Evolutionary conservation across 805 yeast species (phyloP), one percentile per base, ranked within the genome.

Genomic region (Candida ficus): DNA sequence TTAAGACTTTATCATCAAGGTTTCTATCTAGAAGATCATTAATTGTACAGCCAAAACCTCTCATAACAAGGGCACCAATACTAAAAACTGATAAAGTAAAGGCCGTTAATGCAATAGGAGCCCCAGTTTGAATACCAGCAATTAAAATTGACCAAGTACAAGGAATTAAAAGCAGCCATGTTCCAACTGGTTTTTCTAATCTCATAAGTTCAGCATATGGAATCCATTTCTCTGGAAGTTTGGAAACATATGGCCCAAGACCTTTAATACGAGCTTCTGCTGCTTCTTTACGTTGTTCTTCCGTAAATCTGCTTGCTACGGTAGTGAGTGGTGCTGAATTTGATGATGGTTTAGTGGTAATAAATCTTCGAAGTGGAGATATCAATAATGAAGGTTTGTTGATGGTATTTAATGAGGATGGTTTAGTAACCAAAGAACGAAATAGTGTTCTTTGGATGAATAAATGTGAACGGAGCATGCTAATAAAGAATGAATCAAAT

Each of bases 31-130:
- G 68, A 33, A 91, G 68, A 62, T 93, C 99, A 59, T 93, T 93
- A 41, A 93, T 81, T 0, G 96, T 90, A 60, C 99, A 93, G 0
- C 99, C 99, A 2, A 96, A 97, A 21, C 98, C 96, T 61, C 99
- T 75, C 95, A 95, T 93, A 14, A 91, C 71, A 29, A 90, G 54
- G 0, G 97, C 76, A 12, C 99, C 99, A 4, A 83, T 68, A 5
- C 91, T 80, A 58, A 89, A 93, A 12, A 89, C 64, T 0, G 76
- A 71, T 26, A 87, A 58, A 55, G 81, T 86, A 54, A 72, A 74
- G 0, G 71, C 44, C 0, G 91, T 81, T 2, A 78, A 71, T 0
- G 75, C 45, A 1, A 88, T 39, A 0, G 96, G 81, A 0, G 96
- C 95, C 2, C 78, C 63, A 2, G 80, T 62, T 49, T 78, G 68